A percentile compares a stretch with the other conserved stretches of the same genome.
phyloP scores from a whole-genome alignment of 805 yeast species.

The Kuraishia ogatae region DNA sequence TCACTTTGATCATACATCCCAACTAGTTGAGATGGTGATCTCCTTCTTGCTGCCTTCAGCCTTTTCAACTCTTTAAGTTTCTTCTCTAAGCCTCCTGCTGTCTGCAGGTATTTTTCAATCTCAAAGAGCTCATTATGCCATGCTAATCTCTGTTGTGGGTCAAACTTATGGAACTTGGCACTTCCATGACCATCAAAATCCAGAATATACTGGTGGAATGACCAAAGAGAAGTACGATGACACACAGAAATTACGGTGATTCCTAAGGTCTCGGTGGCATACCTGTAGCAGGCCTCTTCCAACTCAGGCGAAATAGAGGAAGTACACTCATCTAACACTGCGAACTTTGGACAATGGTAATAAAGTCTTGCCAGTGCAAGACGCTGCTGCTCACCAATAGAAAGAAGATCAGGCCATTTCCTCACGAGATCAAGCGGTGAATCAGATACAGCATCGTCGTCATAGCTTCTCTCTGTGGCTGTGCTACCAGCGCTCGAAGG shows the following conservation, averaged over 20 bases:
- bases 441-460: conserved; percentile 12
- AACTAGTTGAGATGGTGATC: neutral
- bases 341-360: conserved; percentile 87
- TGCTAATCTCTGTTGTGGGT: conserved; percentile 63
- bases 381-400: conserved; percentile 89
- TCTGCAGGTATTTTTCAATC: conserved; percentile 64
- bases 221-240: conserved; percentile 89
- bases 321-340: conserved; percentile 93
- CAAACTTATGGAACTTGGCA: conserved; percentile 41
- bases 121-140: conserved; percentile 72
- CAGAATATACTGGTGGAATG: conserved; percentile 73
- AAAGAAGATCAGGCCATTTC: conserved; percentile 84
- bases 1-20: too few species aligned
- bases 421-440: conserved; percentile 57
- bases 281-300: conserved; percentile 82
- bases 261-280: conserved; percentile 63
- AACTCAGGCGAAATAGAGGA: conserved; percentile 87
- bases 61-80: conserved; percentile 53
- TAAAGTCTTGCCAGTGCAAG: conserved; percentile 89
- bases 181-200: conserved; percentile 76
- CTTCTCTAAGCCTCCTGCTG: conserved; percentile 57
- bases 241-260: conserved; percentile 86
- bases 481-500: neutral
- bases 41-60: conserved; percentile 6
- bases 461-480: neutral